Evolutionary conservation across 345 rosid species (phyloP), one percentile per base, ranked within the genome.

Genomic region (Noccaea bulbosa): DNA sequence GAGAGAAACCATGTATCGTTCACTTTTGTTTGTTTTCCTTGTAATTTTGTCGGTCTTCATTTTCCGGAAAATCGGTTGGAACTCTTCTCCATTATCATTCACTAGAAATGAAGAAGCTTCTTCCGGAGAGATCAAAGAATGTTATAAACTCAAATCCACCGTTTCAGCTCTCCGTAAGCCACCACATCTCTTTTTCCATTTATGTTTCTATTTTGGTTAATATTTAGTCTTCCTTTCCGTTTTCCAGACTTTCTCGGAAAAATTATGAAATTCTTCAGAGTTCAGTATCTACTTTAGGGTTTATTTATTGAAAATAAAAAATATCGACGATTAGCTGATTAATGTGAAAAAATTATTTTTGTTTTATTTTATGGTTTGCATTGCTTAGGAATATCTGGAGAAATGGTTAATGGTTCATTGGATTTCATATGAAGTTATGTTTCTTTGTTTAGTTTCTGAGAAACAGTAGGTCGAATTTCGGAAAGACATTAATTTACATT

Each of bases 111-210:
- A 27, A 45, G 24, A 54, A 46, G 40, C 62, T 59, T 53, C 55
- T 62, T 43, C 62, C 5, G 33, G 33, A 22, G 39, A 66, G 17
- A 41, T 30, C 67, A 59, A 45, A 60, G 60, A 52, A 5, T 74
- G 73, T 67, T 5, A 38, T 47, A 11, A 27, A 30, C 80, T 78
- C 80, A 78, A 62, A 50, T 71, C 76, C 64, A 67, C 49, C 44
- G 67, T 77, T 54, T 62, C 59, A 14, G 17, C 12, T 49, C 74
- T 80, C n/a, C 77, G 81, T 80, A 71, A 15, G 24, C 12, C 7
- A 4, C 47, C 35, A 37, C 10, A 17, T 69, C 67, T 59, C 41
- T 58, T 41, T 50, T 9, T 2, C 57, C 48, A 11, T 11, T 41
- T 11, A 11, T 41, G 17, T 11, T 64, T 47, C 39, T 71, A 39